phyloP scores from a whole-genome alignment of 163 green algal species.

The Chloromonas sp. region DNA sequence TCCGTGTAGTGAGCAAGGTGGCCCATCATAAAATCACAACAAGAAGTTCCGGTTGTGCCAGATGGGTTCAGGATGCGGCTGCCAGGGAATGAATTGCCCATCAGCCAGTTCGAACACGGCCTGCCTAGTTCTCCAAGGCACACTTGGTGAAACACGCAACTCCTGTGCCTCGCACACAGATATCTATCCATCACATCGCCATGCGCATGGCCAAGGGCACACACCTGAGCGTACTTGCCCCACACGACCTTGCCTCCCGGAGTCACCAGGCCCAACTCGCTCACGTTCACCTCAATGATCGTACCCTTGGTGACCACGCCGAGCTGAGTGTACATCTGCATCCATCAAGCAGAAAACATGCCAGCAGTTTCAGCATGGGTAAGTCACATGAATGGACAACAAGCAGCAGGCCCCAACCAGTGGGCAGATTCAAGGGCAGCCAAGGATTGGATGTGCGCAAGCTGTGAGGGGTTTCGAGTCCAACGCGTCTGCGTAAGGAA shows the following conservation, averaged over 20 bases:
- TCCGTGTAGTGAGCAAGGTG: no score
- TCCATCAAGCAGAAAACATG: neutral
- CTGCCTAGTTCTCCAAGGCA: neutral
- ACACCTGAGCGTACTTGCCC: conserved; percentile 95
- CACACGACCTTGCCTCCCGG: conserved; percentile 98
- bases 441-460: no score
- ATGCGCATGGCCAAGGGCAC: neutral
- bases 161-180: neutral
- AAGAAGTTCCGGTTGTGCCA: no score
- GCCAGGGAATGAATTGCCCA: neutral
- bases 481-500: no score
- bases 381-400: no score
- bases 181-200: neutral
- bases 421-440: no score
- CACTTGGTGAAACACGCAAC: neutral
- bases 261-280: conserved; percentile 95
- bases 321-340: conserved; percentile 85
- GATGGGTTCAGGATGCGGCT: no score
- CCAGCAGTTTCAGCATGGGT: no score
- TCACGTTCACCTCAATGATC: conserved; percentile 97
- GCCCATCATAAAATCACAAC: no score
- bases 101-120: neutral
- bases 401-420: no score
- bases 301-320: conserved; percentile 89
- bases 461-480: no score